Evolutionary conservation across 768 basidiomycete species (phyloP), one percentile per base, ranked within the genome.

Genomic region (Leccinum subgranulosum): DNA sequence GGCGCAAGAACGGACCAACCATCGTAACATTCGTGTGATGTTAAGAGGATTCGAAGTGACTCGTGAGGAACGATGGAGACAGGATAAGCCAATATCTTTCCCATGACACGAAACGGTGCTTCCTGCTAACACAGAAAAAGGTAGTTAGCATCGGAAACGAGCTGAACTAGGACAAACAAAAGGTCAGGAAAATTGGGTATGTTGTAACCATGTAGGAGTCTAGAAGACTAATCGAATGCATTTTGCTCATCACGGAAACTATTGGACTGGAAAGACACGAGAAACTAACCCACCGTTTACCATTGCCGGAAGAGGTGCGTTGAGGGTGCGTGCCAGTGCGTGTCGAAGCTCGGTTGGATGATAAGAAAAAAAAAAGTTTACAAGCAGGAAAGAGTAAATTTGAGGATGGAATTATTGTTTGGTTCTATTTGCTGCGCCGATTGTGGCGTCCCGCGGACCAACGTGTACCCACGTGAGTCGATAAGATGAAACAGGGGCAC

Each of bases 191-290:
- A 50, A 48, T 31, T 19, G 53, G 51, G 46, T 61, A 45, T 51
- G 68, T 84, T 76, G 50, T 84, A 90, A 91, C 88, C 90, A 90
- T 82, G 75, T 71, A 60, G 61, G 60, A 66, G 87, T 92, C 92
- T 92, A 87, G 73, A 92, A 92, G 91, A 95, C 92, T 94, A 95
- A 95, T 94, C 93, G 87, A 69, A 80, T 81, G 74, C 81, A 74
- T 73, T 73, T 75, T 82, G 80, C 81, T 84, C 87, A 85, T 81
- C 75, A 75, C 53, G 15, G 39, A 6, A 56, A 59, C 60, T 21
- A 9, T 39, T 2, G 48, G 55, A 19, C 43, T 41, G 3, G 33
- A 47, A 34, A 51, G 12, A 19, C 14, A 29, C 31, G 25, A 3
- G 9, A 15, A 56, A 51, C 29, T 50, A 41, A 60, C 65, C 19